phyloP scores from a whole-genome alignment of 352 stramenopile species.

The Pythium guiyangense region DNA sequence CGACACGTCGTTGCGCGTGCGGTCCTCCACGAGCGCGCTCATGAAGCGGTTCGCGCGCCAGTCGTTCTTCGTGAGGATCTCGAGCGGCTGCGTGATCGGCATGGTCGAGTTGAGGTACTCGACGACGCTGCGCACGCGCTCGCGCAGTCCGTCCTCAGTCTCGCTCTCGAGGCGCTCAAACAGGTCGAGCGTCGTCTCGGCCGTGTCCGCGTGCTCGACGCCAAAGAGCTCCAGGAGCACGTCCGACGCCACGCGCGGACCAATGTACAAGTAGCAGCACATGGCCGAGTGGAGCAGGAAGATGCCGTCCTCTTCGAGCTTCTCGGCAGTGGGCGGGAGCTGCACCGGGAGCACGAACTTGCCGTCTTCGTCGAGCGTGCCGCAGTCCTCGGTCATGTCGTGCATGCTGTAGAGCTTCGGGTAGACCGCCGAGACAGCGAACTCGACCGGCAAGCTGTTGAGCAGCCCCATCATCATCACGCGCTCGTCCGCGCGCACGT shows the following conservation, averaged over 20 bases:
- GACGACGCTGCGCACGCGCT: conserved; percentile 63
- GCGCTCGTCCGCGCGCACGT: conserved; percentile 82
- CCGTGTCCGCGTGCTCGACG: conserved; percentile 72
- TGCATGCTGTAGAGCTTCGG: conserved; percentile 86
- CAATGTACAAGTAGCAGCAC: conserved; percentile 88
- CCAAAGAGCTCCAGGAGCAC: conserved; percentile 83
- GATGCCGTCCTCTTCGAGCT: conserved; percentile 80
- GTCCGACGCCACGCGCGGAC: conserved; percentile 55
- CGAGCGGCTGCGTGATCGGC: conserved; percentile 76
- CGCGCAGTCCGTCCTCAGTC: conserved; percentile 44
- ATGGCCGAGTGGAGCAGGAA: conserved; percentile 87
- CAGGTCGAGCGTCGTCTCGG: conserved; percentile 60
- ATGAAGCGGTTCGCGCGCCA: conserved; percentile 83
- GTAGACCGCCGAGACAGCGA: conserved; percentile 84
- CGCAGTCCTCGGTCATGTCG: conserved; percentile 78
- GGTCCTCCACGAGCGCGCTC: conserved; percentile 84
- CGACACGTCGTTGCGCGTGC: conserved; percentile 79
- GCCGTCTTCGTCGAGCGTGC: conserved; percentile 69
- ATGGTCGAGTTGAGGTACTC: conserved; percentile 81
- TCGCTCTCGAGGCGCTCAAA: conserved; percentile 65
- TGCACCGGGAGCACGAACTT: conserved; percentile 74
- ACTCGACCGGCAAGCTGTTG: conserved; percentile 76
- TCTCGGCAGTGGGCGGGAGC: conserved; percentile 79
- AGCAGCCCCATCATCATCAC: conserved; percentile 84
- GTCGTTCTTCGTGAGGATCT: conserved; percentile 83